Conservation (phyloP, 2,329 filamentous ascomycete genomes). For the Bipolaris cookei region DNA sequence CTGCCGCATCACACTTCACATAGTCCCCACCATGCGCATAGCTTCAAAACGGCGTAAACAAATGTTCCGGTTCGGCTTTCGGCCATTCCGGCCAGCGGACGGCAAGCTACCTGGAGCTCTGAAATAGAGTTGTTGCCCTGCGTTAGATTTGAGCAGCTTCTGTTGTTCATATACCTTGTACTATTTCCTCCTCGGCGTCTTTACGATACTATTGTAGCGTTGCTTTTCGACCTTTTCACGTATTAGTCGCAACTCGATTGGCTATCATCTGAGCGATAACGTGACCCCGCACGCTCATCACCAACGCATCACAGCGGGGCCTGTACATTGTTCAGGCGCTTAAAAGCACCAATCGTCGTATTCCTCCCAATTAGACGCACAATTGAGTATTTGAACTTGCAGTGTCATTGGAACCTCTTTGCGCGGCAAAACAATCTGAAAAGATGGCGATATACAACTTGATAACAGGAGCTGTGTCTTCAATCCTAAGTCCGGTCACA, state of each 20-base stretch:
- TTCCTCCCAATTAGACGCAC: neutral
- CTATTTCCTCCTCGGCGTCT: slow-evolving; percentile 6
- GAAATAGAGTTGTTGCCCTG: slow-evolving; percentile 15
- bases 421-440: neutral
- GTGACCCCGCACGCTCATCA: neutral
- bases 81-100: slow-evolving; percentile 13
- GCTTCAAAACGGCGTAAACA: slow-evolving; percentile 29
- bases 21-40: slow-evolving; percentile 21
- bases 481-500: slow-evolving; percentile 52
- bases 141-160: neutral
- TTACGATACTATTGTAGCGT: slow-evolving; percentile 6
- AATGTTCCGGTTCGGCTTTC: slow-evolving; percentile 26
- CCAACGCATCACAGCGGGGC: neutral
- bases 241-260: neutral
- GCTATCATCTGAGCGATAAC: neutral
- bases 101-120: slow-evolving; percentile 6
- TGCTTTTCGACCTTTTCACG: slow-evolving; percentile 6
- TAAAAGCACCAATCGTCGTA: neutral
- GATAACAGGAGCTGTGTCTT: slow-evolving; percentile 48
- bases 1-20: slow-evolving; percentile 27
- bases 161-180: slow-evolving; percentile 12
- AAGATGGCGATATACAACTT: slow-evolving; percentile 48
- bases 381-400: neutral
- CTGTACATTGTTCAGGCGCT: neutral
- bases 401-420: no score